Evolutionary conservation across 164 flowering plant genomes (phyloP).

Genomic region (Buxus sempervirens): DNA sequence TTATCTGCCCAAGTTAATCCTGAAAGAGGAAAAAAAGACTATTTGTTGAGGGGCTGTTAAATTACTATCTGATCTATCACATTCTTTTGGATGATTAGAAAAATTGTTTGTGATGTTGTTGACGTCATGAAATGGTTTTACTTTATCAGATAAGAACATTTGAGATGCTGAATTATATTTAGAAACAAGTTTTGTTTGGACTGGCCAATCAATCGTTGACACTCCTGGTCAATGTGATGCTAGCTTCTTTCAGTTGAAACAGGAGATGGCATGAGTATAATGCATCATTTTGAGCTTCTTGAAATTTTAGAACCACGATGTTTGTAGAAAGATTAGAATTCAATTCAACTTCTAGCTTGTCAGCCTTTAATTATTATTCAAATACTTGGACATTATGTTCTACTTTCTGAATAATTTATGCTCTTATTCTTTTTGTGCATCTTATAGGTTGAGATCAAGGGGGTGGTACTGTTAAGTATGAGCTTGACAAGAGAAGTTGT

Average conservation of each 20-base stretch:
- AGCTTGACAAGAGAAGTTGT: conserved; percentile 90
- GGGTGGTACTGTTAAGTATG: conserved; percentile 68
- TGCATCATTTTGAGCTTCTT: neutral
- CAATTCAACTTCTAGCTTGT: neutral
- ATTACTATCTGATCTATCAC: neutral
- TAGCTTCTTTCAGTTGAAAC: no score
- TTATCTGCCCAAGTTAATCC: no score
- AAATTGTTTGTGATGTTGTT: neutral
- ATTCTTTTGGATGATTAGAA: neutral
- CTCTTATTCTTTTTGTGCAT: conserved; percentile 1
- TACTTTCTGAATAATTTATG: neutral
- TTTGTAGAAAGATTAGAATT: no score
- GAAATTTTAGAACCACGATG: neutral
- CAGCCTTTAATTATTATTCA: neutral
- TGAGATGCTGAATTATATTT: neutral
- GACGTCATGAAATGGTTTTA: neutral
- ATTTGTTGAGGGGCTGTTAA: no score
- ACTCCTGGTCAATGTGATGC: neutral
- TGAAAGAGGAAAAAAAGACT: no score
- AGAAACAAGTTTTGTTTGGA: neutral
- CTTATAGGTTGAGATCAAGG: conserved; percentile 67
- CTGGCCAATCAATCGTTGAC: neutral
- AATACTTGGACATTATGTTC: neutral
- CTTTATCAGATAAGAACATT: neutral
- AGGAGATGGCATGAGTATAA: no score